Percentiles rank a stretch among this genome's conserved stretches.
These are phyloP conservation scores for Emericellopsis atlantica DNA, from an alignment of 2,329 filamentous ascomycete species.

Conservation along the genomic window DNA sequence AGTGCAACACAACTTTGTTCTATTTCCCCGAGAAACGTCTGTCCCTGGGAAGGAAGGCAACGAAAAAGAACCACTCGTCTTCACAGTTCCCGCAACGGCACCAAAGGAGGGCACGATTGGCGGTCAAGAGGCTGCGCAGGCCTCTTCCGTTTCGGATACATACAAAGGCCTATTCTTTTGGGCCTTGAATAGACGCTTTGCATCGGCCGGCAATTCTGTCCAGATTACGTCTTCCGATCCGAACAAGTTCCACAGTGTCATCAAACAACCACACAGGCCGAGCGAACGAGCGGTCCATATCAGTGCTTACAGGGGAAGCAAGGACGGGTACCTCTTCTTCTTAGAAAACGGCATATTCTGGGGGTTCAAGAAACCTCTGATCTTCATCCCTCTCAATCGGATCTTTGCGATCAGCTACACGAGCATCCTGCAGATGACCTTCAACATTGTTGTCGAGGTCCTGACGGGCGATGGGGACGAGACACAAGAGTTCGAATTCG, in stretches of 20 bases:
- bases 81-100: conserved; percentile 46
- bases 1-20: conserved; percentile 52
- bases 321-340: conserved; percentile 58
- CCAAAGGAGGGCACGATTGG: conserved; percentile 47
- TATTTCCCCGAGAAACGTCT: conserved; percentile 44
- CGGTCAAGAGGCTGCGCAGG: conserved; percentile 34
- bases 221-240: conserved; percentile 40
- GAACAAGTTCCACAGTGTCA: conserved; percentile 42
- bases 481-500: conserved; percentile 52
- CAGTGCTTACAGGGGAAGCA: conserved; percentile 53
- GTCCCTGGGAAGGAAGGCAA: conserved; percentile 32
- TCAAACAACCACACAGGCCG: conserved; percentile 44
- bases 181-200: conserved; percentile 41
- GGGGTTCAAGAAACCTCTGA: conserved; percentile 57
- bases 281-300: conserved; percentile 53
- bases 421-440: conserved; percentile 54
- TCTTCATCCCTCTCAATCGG: conserved; percentile 49
- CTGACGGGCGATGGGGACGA: conserved; percentile 31
- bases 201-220: conserved; percentile 30
- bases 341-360: conserved; percentile 54
- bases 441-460: conserved; percentile 54
- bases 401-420: conserved; percentile 55
- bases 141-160: conserved; percentile 42
- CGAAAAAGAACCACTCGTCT: conserved; percentile 44
- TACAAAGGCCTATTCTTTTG: conserved; percentile 48